Conservation (phyloP, 2,329 filamentous ascomycete species). For the Phialophora tarda region DNA sequence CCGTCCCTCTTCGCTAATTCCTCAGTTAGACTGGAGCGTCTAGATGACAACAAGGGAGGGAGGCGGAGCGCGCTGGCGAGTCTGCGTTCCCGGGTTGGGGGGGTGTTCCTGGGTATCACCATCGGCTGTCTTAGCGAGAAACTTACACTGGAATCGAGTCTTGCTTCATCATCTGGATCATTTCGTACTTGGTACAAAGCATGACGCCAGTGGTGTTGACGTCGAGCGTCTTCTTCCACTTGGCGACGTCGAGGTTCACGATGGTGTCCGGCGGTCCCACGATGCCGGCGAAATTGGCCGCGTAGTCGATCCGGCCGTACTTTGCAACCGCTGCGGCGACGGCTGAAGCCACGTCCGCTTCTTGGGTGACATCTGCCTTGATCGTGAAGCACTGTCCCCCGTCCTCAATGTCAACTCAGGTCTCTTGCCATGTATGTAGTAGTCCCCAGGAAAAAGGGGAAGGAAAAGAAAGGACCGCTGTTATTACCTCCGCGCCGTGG, state of each 20-base stretch:
- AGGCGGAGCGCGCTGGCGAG: no score
- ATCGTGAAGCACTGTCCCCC: constrained; percentile 19
- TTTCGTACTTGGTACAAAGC: constrained; percentile 90
- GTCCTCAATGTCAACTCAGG: no score
- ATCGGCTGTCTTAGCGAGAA: no score
- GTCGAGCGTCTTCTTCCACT: constrained; percentile 89
- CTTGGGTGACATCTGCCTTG: constrained; percentile 32
- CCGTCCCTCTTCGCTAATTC: constrained; percentile 27
- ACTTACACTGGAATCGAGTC: constrained; percentile 28
- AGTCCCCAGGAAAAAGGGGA: no score
- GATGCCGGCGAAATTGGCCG: constrained; percentile 97
- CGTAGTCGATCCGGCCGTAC: constrained; percentile 70
- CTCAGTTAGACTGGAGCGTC: not conserved
- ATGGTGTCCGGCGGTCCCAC: constrained; percentile 33
- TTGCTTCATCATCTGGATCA: constrained; percentile 49
- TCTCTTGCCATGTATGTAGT: not conserved
- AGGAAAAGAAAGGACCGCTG: no score
- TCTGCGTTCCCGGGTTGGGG: no score
- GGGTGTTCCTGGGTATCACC: no score
- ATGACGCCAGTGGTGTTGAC: constrained; percentile 98
- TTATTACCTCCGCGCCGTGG: constrained; percentile 23
- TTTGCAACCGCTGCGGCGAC: constrained; percentile 29
- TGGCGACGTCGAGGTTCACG: constrained; percentile 62
- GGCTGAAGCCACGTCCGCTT: constrained; percentile 30
- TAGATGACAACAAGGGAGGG: no score